These are phyloP conservation scores for Curvularia eragrostidis DNA, from an alignment of 2,329 filamentous ascomycete genomes.

Conservation along the genomic window DNA sequence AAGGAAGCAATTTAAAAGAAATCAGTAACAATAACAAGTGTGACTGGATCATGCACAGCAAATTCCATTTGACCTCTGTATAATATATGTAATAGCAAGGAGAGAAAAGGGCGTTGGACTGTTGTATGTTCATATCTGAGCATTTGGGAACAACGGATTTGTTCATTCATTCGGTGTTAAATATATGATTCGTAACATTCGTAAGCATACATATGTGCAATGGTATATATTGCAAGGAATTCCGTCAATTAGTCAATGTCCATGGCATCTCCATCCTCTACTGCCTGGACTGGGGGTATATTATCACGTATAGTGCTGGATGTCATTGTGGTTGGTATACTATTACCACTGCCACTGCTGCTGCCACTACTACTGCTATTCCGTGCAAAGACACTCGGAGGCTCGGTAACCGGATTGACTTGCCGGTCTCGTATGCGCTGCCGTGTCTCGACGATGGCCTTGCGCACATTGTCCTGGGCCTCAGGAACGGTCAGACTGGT, in stretches of 20 bases:
- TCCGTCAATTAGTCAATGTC: conserved; percentile 61
- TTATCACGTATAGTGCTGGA: conserved; percentile 1
- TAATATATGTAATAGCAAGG: neutral
- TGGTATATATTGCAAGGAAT: neutral
- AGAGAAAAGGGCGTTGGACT: neutral
- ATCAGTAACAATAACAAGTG: neutral
- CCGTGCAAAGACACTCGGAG: conserved; percentile 17
- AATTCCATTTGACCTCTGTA: conserved; percentile 7
- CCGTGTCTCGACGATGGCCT: conserved; percentile 81
- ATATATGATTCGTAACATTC: neutral
- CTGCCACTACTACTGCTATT: neutral
- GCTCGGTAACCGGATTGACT: conserved; percentile 46
- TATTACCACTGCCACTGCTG: neutral
- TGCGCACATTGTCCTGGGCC: conserved; percentile 75
- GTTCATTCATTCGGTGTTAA: neutral
- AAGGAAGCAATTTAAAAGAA: neutral
- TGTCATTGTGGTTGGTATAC: neutral
- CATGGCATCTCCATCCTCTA: conserved; percentile 66
- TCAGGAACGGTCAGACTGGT: conserved; percentile 76
- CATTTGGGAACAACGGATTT: neutral
- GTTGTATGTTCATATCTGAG: neutral
- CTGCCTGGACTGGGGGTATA: conserved; percentile 16
- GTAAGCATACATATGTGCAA: neutral
- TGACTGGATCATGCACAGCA: conserved; percentile 41
- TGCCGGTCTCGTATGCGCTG: conserved; percentile 70